A percentile compares a stretch with the other conserved stretches of the same genome.
phyloP scores from a whole-genome alignment of 495 filamentous ascomycete genomes.

The Penicillium waksmanii region DNA sequence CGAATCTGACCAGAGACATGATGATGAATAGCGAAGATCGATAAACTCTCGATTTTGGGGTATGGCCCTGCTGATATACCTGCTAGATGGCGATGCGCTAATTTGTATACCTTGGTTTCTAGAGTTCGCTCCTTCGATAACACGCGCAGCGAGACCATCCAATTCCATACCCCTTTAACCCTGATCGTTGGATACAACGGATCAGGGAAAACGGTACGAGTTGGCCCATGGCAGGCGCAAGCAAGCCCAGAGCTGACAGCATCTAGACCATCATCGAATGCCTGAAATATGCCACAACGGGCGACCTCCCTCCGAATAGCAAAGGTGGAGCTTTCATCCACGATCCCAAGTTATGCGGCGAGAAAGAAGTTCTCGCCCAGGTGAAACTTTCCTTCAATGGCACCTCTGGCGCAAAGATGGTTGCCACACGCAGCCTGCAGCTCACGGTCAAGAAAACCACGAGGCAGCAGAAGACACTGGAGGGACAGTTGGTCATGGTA shows the following conservation, averaged over 20 bases:
- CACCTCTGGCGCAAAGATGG: slow-evolving; percentile 74
- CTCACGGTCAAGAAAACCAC: slow-evolving; percentile 83
- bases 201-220: slow-evolving; percentile 83
- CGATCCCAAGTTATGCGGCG: slow-evolving; percentile 88
- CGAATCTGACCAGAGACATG: slow-evolving; percentile 16
- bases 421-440: slow-evolving; percentile 79
- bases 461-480: slow-evolving; percentile 75
- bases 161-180: slow-evolving; percentile 87
- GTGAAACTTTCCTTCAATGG: slow-evolving; percentile 86
- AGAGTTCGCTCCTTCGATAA: slow-evolving; percentile 94
- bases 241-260: slow-evolving; percentile 14
- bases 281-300: slow-evolving; percentile 97
- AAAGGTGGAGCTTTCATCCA: slow-evolving; percentile 95
- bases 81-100: slow-evolving; percentile 4
- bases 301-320: slow-evolving; percentile 90
- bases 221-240: background rate
- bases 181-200: slow-evolving; percentile 97
- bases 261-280: slow-evolving; percentile 92
- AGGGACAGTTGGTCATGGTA: slow-evolving; percentile 73
- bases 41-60: slow-evolving; percentile 85
- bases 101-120: background rate
- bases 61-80: slow-evolving; percentile 35
- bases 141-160: slow-evolving; percentile 73
- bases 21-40: slow-evolving; percentile 64
- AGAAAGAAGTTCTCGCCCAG: slow-evolving; percentile 89